Conservation (phyloP, 306 rosid species). For the Cucumis sativus region DNA sequence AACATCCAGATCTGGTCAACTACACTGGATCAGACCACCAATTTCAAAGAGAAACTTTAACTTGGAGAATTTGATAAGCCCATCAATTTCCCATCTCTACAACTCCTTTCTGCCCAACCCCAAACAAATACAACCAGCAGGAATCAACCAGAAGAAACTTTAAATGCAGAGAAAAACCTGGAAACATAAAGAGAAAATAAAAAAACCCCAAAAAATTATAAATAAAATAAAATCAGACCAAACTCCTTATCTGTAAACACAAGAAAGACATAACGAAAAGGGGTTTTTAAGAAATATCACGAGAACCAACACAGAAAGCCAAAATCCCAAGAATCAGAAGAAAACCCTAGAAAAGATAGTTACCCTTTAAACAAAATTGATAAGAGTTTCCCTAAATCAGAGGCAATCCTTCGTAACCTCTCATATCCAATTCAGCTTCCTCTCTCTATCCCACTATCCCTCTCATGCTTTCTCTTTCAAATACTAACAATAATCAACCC, state of each 20-base stretch:
- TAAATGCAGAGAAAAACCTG: constrained; percentile 17
- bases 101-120: constrained; percentile 30
- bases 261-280: constrained; percentile 23
- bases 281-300: constrained; percentile 26
- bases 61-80: constrained; percentile 16
- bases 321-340: constrained; percentile 73
- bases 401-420: constrained; percentile 65
- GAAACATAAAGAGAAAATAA: not conserved
- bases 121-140: constrained; percentile 31
- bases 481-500: constrained; percentile 24
- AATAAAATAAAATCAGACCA: constrained; percentile 24
- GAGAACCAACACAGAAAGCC: constrained; percentile 56
- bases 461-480: constrained; percentile 19
- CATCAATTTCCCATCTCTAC: constrained; percentile 31
- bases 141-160: constrained; percentile 37
- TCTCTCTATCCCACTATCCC: constrained; percentile 18
- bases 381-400: constrained; percentile 77
- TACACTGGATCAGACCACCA: constrained; percentile 46
- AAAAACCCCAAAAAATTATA: not conserved
- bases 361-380: constrained; percentile 30
- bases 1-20: constrained; percentile 83
- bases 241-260: constrained; percentile 42
- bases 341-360: constrained; percentile 40
- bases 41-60: constrained; percentile 19
- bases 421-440: constrained; percentile 18